Evolutionary conservation across 768 basidiomycete species (phyloP).

Genomic region (Chalciporus piperatus): DNA sequence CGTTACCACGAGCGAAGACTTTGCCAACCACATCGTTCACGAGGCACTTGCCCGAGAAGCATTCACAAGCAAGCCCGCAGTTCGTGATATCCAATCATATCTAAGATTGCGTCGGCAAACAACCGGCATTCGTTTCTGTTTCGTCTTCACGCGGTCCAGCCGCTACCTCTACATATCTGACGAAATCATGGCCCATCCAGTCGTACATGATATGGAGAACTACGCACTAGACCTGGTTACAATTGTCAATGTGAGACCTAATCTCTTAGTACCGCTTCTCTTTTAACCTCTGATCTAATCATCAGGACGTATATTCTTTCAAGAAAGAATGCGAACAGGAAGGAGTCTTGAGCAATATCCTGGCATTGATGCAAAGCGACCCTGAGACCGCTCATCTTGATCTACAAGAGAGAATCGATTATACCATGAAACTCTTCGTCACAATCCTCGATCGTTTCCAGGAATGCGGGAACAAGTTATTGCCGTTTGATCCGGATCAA

Average conservation of each 20-base stretch:
- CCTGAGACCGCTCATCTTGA: conserved; percentile 10
- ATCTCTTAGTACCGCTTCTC: not conserved
- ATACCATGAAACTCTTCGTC: conserved; percentile 9
- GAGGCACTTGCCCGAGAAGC: conserved; percentile 10
- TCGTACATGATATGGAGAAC: conserved; percentile 12
- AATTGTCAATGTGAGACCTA: conserved; percentile 11
- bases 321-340: conserved; percentile 14
- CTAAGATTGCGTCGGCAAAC: conserved; percentile 9
- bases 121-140: conserved; percentile 5
- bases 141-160: conserved; percentile 12
- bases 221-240: conserved; percentile 2
- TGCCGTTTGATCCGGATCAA: conserved; percentile 5
- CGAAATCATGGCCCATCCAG: conserved; percentile 4
- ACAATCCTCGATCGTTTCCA: conserved; percentile 5
- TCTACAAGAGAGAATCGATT: conserved; percentile 11
- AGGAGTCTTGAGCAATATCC: conserved; percentile 7
- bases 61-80: not conserved
- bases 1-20: not conserved
- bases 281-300: not conserved
- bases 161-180: conserved; percentile 10
- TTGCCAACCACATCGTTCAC: conserved; percentile 1
- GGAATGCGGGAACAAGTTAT: conserved; percentile 1
- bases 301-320: conserved; percentile 16
- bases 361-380: conserved; percentile 8
- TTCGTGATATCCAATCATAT: conserved; percentile 10